A percentile compares a stretch with the other conserved stretches of the same genome.
phyloP scores from a whole-genome alignment of 768 basidiomycete species.

The Termitomyces sp. region DNA sequence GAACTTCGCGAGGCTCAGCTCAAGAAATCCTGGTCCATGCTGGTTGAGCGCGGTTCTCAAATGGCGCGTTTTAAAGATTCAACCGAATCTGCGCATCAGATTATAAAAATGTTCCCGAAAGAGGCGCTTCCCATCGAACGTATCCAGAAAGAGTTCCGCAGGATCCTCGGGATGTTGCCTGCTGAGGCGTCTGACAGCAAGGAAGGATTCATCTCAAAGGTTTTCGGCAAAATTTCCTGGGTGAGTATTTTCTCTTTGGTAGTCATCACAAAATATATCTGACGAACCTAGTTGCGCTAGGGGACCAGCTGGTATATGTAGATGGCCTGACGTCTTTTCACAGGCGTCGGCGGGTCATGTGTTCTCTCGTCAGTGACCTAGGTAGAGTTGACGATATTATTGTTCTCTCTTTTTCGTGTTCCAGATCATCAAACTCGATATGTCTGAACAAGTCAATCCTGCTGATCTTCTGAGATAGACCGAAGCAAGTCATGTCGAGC shows the following conservation, averaged over 20 bases:
- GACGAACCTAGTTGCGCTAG: background rate
- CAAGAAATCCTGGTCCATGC: slow-evolving; percentile 6
- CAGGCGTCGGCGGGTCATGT: too few relatives aligned
- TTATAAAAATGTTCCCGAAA: slow-evolving; percentile 7
- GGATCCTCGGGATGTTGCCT: slow-evolving; percentile 4
- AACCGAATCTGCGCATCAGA: slow-evolving; percentile 3
- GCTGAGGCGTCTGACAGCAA: background rate
- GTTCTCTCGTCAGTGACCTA: background rate
- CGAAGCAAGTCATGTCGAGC: background rate
- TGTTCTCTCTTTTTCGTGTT: background rate
- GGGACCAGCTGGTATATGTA: background rate
- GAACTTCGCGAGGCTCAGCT: slow-evolving; percentile 8
- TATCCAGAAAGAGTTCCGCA: slow-evolving; percentile 6
- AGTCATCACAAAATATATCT: background rate
- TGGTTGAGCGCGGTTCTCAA: slow-evolving; percentile 4
- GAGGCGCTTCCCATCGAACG: slow-evolving; percentile 2
- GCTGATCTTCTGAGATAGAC: background rate
- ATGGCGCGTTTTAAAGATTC: slow-evolving; percentile 5
- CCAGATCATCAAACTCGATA: background rate
- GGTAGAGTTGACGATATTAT: background rate
- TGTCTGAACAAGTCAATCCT: background rate
- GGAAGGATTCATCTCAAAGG: slow-evolving; percentile 8
- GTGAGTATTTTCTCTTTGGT: background rate
- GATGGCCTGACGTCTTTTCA: background rate
- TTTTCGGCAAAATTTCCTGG: slow-evolving; percentile 6